A percentile compares a stretch with the other conserved stretches of the same genome.
These are phyloP conservation scores for Lachnellula occidentalis DNA, from an alignment of 2,329 filamentous ascomycete species.

Conservation along the genomic window DNA sequence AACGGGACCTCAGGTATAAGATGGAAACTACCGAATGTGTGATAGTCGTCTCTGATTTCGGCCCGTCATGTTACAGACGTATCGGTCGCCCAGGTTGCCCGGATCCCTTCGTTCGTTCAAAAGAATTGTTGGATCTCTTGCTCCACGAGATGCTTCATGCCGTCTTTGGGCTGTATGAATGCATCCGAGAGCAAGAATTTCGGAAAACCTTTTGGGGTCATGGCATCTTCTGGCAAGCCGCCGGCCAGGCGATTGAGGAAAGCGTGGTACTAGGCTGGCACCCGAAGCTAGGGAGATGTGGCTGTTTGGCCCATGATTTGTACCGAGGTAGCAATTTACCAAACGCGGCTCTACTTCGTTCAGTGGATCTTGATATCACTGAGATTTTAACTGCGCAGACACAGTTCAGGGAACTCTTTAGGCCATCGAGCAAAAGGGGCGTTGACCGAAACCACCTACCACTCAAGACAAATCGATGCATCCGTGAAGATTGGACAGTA, in stretches of 20 bases:
- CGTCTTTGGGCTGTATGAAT: neutral
- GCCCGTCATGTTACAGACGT: neutral
- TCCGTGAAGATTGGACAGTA: neutral
- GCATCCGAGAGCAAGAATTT: neutral
- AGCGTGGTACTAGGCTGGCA: neutral
- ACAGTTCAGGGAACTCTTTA: neutral
- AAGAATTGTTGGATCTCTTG: neutral
- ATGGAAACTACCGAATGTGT: neutral
- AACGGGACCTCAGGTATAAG: neutral
- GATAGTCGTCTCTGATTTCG: neutral
- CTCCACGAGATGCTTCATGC: conserved; percentile 1
- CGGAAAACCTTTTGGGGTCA: neutral
- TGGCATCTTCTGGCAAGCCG: neutral
- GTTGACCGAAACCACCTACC: neutral
- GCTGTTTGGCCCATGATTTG: neutral
- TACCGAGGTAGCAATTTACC: neutral
- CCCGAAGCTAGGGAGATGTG: neutral
- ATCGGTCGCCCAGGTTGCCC: neutral
- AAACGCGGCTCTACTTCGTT: neutral
- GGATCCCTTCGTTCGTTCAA: neutral
- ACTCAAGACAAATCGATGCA: neutral
- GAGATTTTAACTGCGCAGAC: neutral
- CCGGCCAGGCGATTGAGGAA: neutral
- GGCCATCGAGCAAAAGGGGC: neutral
- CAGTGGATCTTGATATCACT: neutral